These are phyloP conservation scores for Russula earlei DNA, from an alignment of 768 basidiomycete species.

Conservation along the genomic window DNA sequence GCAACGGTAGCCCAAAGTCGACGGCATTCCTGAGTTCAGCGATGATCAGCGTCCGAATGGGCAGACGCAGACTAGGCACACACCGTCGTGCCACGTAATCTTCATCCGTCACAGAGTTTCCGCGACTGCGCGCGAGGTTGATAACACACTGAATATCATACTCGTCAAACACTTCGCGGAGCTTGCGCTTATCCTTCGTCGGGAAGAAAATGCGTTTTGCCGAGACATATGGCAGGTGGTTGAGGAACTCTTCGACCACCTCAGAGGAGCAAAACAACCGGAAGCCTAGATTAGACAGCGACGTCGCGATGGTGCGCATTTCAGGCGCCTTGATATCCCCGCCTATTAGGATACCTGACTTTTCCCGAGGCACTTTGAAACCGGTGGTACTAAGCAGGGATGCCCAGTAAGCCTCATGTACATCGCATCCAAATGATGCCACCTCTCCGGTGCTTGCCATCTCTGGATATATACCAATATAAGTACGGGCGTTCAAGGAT, in stretches of 20 bases:
- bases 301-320: constrained; percentile 74
- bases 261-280: constrained; percentile 86
- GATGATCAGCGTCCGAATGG: background rate
- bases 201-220: constrained; percentile 95
- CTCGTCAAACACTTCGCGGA: constrained; percentile 89
- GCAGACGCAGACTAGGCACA: constrained; percentile 23
- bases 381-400: constrained; percentile 92
- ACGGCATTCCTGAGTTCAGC: constrained; percentile 11
- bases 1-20: constrained; percentile 58
- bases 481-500: background rate
- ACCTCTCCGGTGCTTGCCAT: constrained; percentile 99
- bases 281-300: constrained; percentile 80
- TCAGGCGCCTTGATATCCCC: constrained; percentile 85
- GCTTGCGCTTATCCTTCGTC: constrained; percentile 88
- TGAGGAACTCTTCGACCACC: constrained; percentile 72
- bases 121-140: constrained; percentile 80
- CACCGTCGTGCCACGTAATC: constrained; percentile 93
- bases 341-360: constrained; percentile 85
- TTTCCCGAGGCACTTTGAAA: constrained; percentile 80
- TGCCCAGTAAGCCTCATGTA: constrained; percentile 95
- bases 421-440: constrained; percentile 86
- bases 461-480: constrained; percentile 40
- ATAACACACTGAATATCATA: constrained; percentile 92
- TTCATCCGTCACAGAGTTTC: constrained; percentile 70
- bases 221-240: constrained; percentile 62